Base-by-base conservation (phyloP, 208 protist species). In the Polymyxa betae region DNA sequence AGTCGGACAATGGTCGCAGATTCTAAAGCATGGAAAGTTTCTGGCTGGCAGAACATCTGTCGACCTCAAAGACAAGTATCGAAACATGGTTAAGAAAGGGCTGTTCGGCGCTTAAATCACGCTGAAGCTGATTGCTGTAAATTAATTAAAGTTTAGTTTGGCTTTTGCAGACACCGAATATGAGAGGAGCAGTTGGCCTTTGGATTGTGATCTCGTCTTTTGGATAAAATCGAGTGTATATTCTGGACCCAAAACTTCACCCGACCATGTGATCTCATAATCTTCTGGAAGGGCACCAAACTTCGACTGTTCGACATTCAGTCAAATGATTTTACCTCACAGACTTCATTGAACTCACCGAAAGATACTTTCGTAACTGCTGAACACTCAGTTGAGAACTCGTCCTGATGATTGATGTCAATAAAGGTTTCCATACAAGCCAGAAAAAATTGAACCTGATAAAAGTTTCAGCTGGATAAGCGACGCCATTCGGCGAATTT, bases 11-110 rank as follows among this genome's bases (percentile, higher is more conserved):
- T 91, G 89, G 89, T 38, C 41, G 45, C 12, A 89, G 45, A 91
- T 91, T 44, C 0, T 82, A 29, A 38, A 87, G 1, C 64, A 0
- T 0, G 44, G 40, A 38, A 44, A 91, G 64, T 91, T 91, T 66
- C 60, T 54, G 54, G 45, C 44, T 10, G 52, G 1, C 0, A 0
- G 89, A n/a, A 88, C 20, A 29, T 38, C 89, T 0, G 38, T 89
- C 0, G 68, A 91, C 44, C 5, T 91, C 68, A 91, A 91, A 45
- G 89, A 91, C 66, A 91, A 91, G 44, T 91, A 49, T 43, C 89
- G 89, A 29, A 91, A 91, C 72, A 68, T 91, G 72, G 72, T 43
- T 5, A 35, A 43, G 12, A 82, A 43, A 82, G 16, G n/a, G 12
- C 72, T 20, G 5, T 60, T 5, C 49, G 24, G 12, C 5, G 24